Percentiles rank a stretch among this genome's conserved stretches.
phyloP scores from a whole-genome alignment of 2,329 filamentous ascomycete genomes.

The Phaeosphaeriaceae sp. region DNA sequence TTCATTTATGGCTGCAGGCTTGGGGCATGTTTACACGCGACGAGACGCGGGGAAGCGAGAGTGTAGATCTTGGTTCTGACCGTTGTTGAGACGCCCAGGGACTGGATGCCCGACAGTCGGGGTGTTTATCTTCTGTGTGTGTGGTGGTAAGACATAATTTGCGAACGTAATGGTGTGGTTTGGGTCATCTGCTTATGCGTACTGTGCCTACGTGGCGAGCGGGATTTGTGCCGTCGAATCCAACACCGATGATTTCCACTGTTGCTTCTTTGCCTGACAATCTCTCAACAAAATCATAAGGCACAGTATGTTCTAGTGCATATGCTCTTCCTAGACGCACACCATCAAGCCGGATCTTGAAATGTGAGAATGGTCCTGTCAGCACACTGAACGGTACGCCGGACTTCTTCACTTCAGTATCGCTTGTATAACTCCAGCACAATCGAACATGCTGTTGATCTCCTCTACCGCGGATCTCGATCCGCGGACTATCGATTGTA shows the following conservation, averaged over 20 bases:
- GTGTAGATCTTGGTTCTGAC: slow-evolving; percentile 11
- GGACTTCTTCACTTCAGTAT: background rate
- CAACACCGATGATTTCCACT: slow-evolving; percentile 31
- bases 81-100: background rate
- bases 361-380: slow-evolving; percentile 46
- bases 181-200: background rate
- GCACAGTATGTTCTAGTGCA: slow-evolving; percentile 33
- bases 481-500: slow-evolving; percentile 18
- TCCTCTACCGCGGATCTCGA: slow-evolving; percentile 20
- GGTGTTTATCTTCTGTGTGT: no score
- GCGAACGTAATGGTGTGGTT: slow-evolving; percentile 2
- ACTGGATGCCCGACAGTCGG: no score
- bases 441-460: slow-evolving; percentile 32
- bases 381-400: slow-evolving; percentile 38
- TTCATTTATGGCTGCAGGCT: slow-evolving; percentile 5
- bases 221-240: slow-evolving; percentile 36
- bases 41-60: slow-evolving; percentile 9
- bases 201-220: slow-evolving; percentile 4
- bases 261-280: slow-evolving; percentile 11
- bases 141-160: background rate
- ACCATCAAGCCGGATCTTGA: slow-evolving; percentile 32
- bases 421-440: slow-evolving; percentile 26
- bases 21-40: slow-evolving; percentile 8
- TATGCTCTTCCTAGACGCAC: slow-evolving; percentile 34
- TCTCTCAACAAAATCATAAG: slow-evolving; percentile 13